Base-by-base conservation (phyloP, 2,329 filamentous ascomycete genomes). In the Fusarium hainanense region DNA sequence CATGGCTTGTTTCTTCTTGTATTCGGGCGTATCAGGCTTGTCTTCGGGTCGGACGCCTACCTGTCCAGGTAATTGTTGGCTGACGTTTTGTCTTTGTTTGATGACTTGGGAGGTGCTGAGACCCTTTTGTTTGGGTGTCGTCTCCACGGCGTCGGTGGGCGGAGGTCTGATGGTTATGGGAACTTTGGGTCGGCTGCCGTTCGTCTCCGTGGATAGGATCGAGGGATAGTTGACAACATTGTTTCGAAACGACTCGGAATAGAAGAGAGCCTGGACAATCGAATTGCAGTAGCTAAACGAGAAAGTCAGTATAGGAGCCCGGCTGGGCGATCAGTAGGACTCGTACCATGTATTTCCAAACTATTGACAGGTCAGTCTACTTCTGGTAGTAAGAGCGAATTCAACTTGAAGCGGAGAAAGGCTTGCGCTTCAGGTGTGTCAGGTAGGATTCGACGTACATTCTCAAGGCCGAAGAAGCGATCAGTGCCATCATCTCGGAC, bases 401-500 rank as follows among this genome's bases (percentile, higher is more conserved):
- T 50, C 44, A 48, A 43, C 30, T 23, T 54, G 41, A 51, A 52
- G 27, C 27, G 46, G 14, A 49, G 23, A 30, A 25, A 40, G 30
- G 42, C 25, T 54, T 58, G 55, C 56, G 52, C 20, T 41, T 21
- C 59, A 47, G 52, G 40, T 58, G 23, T 47, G 37, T 52, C 20
- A 21, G 60, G 20, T 21, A 46, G 46, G 44, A 32, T 58, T 66
- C 69, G 54, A 85, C 93, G 82, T 86, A 98, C 95, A 83, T 99
- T 99, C 82, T 99, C 96, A 79, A 98, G 91, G 18, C 96, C 96
- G 82, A 97, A 98, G 84, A 97, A 99, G 83, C 97, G 97, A 83
- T 98, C 96, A 78, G 93, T 97, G 56, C 96, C 96, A 81, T 98
- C 94, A 72, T 87, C 85, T 76, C 93, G 90, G 72, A 97, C 83